These are phyloP conservation scores for Phytophthora multivora DNA, from an alignment of 352 stramenopile species.

Conservation along the genomic window DNA sequence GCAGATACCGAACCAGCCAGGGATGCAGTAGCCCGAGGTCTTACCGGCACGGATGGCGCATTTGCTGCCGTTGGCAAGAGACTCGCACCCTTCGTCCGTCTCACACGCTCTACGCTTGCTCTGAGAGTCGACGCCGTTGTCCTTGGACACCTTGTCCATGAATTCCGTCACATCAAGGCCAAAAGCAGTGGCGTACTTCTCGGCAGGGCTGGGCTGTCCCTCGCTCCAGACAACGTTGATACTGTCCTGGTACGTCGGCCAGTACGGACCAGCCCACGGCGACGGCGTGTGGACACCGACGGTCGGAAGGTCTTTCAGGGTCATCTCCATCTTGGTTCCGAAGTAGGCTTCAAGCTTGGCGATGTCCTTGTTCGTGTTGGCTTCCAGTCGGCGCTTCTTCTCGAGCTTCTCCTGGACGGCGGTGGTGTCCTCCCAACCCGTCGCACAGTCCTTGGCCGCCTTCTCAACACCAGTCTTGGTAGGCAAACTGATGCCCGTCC, in stretches of 20 bases:
- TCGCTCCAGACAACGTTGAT: conserved; percentile 50
- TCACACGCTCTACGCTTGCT: conserved; percentile 19
- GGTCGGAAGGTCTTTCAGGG: conserved; percentile 23
- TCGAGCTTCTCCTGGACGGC: conserved; percentile 17
- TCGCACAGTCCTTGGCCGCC: conserved; percentile 22
- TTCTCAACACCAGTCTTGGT: conserved; percentile 5
- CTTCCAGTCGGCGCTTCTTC: conserved; percentile 12
- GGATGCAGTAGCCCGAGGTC: conserved; percentile 45
- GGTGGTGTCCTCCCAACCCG: conserved; percentile 14
- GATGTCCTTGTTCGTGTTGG: conserved; percentile 23
- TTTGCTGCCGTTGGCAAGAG: conserved; percentile 12
- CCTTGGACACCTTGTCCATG: conserved; percentile 38
- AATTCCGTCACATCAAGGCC: conserved; percentile 28
- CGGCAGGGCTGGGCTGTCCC: conserved; percentile 23
- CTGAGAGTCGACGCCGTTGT: conserved; percentile 30
- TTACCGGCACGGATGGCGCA: conserved; percentile 35
- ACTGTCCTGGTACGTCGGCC: conserved; percentile 56
- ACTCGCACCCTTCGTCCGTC: conserved; percentile 23
- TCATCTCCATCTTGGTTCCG: conserved; percentile 27
- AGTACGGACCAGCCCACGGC: conserved; percentile 61
- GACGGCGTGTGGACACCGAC: conserved; percentile 15
- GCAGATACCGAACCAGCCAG: conserved; percentile 51
- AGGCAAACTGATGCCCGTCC: neutral
- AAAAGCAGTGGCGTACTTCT: conserved; percentile 58
- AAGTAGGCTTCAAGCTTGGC: conserved; percentile 31